phyloP scores from a whole-genome alignment of 1,139 yeast species.

The Candida sanyaensis region DNA sequence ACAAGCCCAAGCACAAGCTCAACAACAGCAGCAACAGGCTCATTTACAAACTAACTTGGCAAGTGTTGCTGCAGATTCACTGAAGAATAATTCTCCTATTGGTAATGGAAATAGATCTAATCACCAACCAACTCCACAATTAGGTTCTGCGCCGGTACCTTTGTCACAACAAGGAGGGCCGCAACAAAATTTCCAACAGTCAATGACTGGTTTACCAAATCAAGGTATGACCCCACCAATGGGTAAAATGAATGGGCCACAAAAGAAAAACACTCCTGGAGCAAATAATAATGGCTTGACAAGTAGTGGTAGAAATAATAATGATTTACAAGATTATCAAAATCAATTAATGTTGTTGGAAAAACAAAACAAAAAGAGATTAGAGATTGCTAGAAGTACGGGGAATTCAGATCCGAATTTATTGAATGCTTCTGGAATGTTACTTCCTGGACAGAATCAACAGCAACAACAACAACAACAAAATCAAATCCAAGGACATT shows the following conservation, averaged over 20 bases:
- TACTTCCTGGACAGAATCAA: conserved; percentile 19
- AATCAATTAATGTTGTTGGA: conserved; percentile 73
- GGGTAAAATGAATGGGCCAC: conserved; percentile 7
- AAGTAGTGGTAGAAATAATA: conserved; percentile 14
- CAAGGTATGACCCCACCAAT: conserved; percentile 4
- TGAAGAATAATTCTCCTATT: conserved; percentile 22
- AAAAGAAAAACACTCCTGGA: conserved; percentile 9
- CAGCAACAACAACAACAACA: conserved; percentile 11
- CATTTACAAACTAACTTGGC: conserved; percentile 22
- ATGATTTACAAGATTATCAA: conserved; percentile 70
- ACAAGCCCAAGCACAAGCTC: too few relatives aligned
- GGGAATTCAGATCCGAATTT: conserved; percentile 11
- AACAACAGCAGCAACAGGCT: conserved; percentile 10
- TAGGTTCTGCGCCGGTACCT: conserved; percentile 9
- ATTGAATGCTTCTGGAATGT: conserved; percentile 7
- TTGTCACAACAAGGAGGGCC: conserved; percentile 14
- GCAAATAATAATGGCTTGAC: conserved; percentile 11
- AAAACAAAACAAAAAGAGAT: conserved; percentile 67
- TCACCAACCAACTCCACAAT: conserved; percentile 25
- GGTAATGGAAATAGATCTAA: conserved; percentile 15
- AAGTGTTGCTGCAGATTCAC: conserved; percentile 15
- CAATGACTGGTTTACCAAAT: not conserved
- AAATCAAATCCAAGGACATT: conserved; percentile 17
- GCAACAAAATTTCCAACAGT: conserved; percentile 18
- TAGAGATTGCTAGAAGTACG: conserved; percentile 48